A percentile compares a stretch with the other conserved stretches of the same genome.
phyloP scores from a whole-genome alignment of 2,329 filamentous ascomycete genomes.

The Rutstroemia sp. region DNA sequence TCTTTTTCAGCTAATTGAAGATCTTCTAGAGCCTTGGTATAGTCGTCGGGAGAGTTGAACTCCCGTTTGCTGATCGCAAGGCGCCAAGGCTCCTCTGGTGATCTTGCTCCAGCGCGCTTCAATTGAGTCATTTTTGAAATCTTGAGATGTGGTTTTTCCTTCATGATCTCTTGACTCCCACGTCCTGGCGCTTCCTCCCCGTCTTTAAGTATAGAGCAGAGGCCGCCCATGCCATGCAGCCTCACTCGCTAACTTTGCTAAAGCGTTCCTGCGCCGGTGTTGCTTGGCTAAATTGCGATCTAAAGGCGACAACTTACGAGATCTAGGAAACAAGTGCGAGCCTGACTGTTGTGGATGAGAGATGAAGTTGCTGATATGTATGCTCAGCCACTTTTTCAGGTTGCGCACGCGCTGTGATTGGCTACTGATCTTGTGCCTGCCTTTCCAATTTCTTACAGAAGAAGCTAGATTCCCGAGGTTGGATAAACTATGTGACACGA shows the following conservation, averaged over 20 bases:
- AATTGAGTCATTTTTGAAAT: constrained; percentile 24
- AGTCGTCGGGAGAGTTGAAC: constrained; percentile 16
- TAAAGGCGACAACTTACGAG: neutral
- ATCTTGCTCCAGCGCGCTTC: constrained; percentile 10
- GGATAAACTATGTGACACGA: too few relatives aligned
- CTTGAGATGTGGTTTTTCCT: constrained; percentile 13
- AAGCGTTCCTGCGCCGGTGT: neutral
- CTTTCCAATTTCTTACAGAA: neutral
- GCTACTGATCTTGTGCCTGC: constrained; percentile 2
- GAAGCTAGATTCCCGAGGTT: neutral
- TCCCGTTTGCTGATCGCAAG: constrained; percentile 11
- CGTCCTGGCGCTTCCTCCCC: constrained; percentile 20
- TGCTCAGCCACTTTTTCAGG: constrained; percentile 8
- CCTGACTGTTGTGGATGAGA: neutral
- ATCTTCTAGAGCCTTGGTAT: constrained; percentile 16
- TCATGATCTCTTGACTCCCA: constrained; percentile 16
- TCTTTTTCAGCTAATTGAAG: constrained; percentile 22
- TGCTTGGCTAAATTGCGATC: neutral
- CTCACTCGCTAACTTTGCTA: neutral
- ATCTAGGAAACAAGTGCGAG: too few relatives aligned
- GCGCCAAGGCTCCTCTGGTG: constrained; percentile 13
- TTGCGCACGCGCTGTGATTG: constrained; percentile 4
- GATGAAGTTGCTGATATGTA: neutral
- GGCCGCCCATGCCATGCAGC: constrained; percentile 22
- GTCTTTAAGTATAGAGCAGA: constrained; percentile 26